Conservation (phyloP, 2,329 filamentous ascomycete species). For the Parascedosporium putredinis region DNA sequence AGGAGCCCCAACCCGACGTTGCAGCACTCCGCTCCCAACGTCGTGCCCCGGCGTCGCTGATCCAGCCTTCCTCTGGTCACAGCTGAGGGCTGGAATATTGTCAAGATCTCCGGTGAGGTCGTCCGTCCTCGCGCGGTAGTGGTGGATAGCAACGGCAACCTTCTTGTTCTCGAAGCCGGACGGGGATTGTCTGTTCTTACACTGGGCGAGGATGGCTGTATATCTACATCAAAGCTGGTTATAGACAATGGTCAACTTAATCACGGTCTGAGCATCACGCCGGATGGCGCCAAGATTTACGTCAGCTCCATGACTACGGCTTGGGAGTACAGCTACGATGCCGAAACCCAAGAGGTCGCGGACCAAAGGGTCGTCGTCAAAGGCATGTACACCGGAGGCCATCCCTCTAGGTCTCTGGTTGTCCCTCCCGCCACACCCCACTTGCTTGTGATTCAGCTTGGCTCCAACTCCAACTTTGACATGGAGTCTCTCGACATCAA, state of each 20-base stretch:
- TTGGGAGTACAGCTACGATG: constrained; percentile 48
- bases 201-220: constrained; percentile 28
- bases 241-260: constrained; percentile 26
- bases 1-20: neutral
- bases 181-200: constrained; percentile 28
- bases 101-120: constrained; percentile 28
- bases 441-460: constrained; percentile 26
- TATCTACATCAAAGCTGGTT: constrained; percentile 26
- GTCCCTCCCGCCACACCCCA: constrained; percentile 25
- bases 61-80: constrained; percentile 19
- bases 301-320: constrained; percentile 30
- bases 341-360: constrained; percentile 32
- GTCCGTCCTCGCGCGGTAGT: constrained; percentile 24
- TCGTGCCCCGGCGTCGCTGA: constrained; percentile 24
- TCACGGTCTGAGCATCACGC: constrained; percentile 28
- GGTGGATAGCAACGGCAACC: constrained; percentile 25
- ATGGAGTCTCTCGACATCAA: constrained; percentile 20
- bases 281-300: constrained; percentile 27
- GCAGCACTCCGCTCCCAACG: constrained; percentile 21
- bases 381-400: constrained; percentile 28
- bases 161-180: constrained; percentile 26
- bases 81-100: constrained; percentile 25
- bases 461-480: constrained; percentile 29
- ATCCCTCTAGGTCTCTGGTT: constrained; percentile 26
- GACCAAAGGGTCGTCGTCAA: constrained; percentile 28